These are phyloP conservation scores for Colletotrichum echinochloae DNA, from an alignment of 2,329 filamentous ascomycete genomes.

Conservation along the genomic window DNA sequence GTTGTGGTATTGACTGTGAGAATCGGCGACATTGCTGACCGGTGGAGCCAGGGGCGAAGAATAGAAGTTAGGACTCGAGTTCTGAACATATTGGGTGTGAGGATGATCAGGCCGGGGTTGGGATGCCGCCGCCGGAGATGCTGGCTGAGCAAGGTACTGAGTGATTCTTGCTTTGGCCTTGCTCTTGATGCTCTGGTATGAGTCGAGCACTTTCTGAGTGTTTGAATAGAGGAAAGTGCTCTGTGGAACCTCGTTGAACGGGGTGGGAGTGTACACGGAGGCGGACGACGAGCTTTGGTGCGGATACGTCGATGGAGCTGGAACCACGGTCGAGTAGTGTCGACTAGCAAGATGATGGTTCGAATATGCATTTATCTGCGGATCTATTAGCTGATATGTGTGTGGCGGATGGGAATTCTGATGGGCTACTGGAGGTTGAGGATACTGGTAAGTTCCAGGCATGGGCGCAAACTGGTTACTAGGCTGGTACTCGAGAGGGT, in stretches of 20 bases:
- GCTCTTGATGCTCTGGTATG: constrained; percentile 14
- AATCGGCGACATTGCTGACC: background rate
- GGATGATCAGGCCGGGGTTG: background rate
- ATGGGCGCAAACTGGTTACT: background rate
- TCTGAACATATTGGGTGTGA: background rate
- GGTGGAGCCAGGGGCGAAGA: background rate
- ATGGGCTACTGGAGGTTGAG: background rate
- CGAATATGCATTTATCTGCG: background rate
- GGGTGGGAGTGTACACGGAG: background rate
- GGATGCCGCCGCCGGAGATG: background rate
- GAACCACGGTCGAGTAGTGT: background rate
- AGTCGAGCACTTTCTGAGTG: constrained; percentile 11
- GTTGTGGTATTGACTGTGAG: too few relatives aligned
- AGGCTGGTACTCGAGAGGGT: background rate
- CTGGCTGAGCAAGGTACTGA: constrained; percentile 8
- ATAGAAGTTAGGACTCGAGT: background rate
- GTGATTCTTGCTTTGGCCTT: constrained; percentile 6
- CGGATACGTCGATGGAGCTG: background rate
- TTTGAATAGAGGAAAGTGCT: background rate
- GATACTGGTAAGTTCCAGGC: background rate
- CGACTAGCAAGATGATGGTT: background rate
- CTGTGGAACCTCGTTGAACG: background rate
- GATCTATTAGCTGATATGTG: background rate
- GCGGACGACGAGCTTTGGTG: background rate
- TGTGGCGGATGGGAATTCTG: background rate